Evolutionary conservation across 2,329 filamentous ascomycete genomes (phyloP).

Genomic region (Trichoderma sp.): DNA sequence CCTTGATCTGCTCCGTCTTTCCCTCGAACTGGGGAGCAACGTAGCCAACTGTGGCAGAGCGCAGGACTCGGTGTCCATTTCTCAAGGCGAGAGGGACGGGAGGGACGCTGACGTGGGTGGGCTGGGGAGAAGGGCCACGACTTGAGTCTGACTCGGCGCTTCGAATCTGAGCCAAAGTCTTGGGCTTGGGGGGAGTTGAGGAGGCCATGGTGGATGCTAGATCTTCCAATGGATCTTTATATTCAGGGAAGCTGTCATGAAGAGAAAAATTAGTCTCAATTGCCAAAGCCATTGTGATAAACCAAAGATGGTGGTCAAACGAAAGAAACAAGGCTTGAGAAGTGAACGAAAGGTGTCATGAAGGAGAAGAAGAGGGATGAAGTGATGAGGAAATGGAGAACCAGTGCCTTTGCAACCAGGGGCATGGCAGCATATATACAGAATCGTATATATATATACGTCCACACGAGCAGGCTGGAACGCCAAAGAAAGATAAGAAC

Average conservation of each 20-base stretch:
- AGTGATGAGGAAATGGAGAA: not conserved
- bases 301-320: not conserved
- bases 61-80: constrained; percentile 73
- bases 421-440: constrained; percentile 5
- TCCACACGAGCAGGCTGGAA: not conserved
- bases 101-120: constrained; percentile 79
- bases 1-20: constrained; percentile 86
- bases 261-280: constrained; percentile 43
- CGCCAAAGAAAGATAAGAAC: constrained; percentile 11
- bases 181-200: constrained; percentile 41
- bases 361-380: not conserved
- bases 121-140: constrained; percentile 81
- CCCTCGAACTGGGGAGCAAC: constrained; percentile 92
- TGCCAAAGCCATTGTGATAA: constrained; percentile 18
- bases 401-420: not conserved
- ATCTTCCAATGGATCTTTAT: constrained; percentile 46
- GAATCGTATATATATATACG: not conserved
- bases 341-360: not conserved
- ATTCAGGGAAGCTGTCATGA: constrained; percentile 50
- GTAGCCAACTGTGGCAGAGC: constrained; percentile 90
- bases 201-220: constrained; percentile 37
- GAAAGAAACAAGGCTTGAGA: not conserved
- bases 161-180: constrained; percentile 48
- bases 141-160: constrained; percentile 46
- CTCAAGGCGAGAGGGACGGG: constrained; percentile 51